These are phyloP conservation scores for Paraglomus brasilianum DNA, from an alignment of 192 early-diverging fungal genomes.

Conservation along the genomic window DNA sequence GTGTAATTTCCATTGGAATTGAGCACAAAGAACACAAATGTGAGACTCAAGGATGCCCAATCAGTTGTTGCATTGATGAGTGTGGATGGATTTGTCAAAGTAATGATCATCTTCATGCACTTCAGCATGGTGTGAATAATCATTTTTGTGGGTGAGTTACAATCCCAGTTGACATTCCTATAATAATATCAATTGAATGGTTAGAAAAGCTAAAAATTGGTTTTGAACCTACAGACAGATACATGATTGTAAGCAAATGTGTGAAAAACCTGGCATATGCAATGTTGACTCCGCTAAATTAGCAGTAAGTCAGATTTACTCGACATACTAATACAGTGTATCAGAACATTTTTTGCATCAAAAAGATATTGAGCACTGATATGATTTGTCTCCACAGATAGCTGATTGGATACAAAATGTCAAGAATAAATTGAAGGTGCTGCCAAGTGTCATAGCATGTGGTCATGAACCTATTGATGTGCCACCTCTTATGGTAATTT, in stretches of 20 bases:
- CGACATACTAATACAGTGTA: background rate
- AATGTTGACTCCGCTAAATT: conserved; percentile 25
- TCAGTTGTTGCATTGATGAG: conserved; percentile 7
- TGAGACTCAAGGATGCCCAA: conserved; percentile 25
- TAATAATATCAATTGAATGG: too few relatives aligned
- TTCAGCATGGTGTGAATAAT: background rate
- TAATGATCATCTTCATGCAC: conserved; percentile 26
- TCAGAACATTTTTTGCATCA: background rate
- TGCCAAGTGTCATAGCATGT: too few relatives aligned
- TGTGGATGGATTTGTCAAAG: conserved; percentile 7
- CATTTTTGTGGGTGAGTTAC: conserved; percentile 34
- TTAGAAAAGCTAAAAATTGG: too few relatives aligned
- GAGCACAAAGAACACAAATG: conserved; percentile 32
- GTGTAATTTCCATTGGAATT: conserved; percentile 18
- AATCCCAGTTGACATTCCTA: too few relatives aligned
- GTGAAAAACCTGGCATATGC: conserved; percentile 24
- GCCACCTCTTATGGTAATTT: conserved; percentile 1
- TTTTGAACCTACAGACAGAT: conserved; percentile 9
- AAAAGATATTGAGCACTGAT: too few relatives aligned
- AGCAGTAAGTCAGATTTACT: conserved; percentile 21
- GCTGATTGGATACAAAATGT: conserved; percentile 8
- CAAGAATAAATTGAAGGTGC: too few relatives aligned
- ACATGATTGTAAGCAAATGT: conserved; percentile 23
- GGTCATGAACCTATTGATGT: background rate
- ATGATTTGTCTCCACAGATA: too few relatives aligned